Percentiles rank a stretch among this genome's conserved stretches.
Evolutionary conservation across 495 filamentous ascomycete species (phyloP).

Genomic region (Penicillium cinerascens): DNA sequence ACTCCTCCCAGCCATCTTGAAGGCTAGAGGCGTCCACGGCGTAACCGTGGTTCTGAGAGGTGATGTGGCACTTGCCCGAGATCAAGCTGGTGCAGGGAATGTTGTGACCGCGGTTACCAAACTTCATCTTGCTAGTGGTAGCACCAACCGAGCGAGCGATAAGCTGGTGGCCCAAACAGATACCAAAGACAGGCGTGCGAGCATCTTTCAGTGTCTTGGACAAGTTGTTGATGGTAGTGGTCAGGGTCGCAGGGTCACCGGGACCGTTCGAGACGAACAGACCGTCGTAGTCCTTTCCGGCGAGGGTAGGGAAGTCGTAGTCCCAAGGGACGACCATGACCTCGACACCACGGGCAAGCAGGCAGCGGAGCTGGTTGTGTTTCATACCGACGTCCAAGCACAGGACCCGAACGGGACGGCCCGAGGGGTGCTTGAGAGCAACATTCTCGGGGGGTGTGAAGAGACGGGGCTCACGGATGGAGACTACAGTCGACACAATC

Average conservation of each 20-base stretch:
- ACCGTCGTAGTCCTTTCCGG: constrained; percentile 83
- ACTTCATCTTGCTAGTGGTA: constrained; percentile 91
- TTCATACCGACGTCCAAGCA: constrained; percentile 97
- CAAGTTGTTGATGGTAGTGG: constrained; percentile 72
- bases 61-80: constrained; percentile 95
- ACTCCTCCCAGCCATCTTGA: constrained; percentile 77
- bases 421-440: constrained; percentile 79
- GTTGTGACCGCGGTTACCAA: constrained; percentile 97
- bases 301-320: constrained; percentile 76
- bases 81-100: constrained; percentile 95
- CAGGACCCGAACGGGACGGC: constrained; percentile 77
- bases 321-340: constrained; percentile 94
- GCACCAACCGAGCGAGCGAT: constrained; percentile 89
- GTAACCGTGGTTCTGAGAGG: constrained; percentile 96
- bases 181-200: constrained; percentile 87
- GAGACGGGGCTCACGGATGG: constrained; percentile 74
- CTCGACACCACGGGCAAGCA: constrained; percentile 87
- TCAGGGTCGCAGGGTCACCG: constrained; percentile 85
- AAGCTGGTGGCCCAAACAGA: constrained; percentile 94
- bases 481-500: constrained; percentile 56
- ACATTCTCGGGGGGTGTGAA: constrained; percentile 65
- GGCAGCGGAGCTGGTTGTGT: constrained; percentile 92
- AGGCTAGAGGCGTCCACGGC: constrained; percentile 80
- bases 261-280: constrained; percentile 97
- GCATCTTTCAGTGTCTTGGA: constrained; percentile 66